Conservation (phyloP, 1,139 yeast species). For the Taphrina pruni region DNA sequence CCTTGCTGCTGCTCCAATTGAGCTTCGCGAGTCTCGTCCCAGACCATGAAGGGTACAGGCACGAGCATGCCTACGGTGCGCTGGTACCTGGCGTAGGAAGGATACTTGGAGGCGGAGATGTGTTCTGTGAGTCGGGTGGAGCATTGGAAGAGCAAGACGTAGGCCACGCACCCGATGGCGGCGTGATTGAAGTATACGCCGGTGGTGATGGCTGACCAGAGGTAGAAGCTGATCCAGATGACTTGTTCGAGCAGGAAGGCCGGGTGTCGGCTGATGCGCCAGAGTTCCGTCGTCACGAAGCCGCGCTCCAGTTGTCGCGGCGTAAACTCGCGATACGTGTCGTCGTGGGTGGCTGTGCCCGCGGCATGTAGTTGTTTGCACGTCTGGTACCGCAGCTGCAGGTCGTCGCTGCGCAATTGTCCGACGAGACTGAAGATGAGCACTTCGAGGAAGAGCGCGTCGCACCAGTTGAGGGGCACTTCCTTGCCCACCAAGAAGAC, state of each 20-base stretch:
- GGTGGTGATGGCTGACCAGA: conserved; percentile 43
- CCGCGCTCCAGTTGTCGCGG: conserved; percentile 44
- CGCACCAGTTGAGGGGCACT: conserved; percentile 36
- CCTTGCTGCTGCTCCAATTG: background rate
- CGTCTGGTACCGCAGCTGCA: conserved; percentile 45
- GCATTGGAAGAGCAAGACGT: conserved; percentile 44
- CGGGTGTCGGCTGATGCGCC: conserved; percentile 46
- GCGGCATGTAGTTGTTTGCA: conserved; percentile 39
- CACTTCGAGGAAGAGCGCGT: conserved; percentile 36
- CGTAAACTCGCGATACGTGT: conserved; percentile 42
- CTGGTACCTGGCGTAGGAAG: conserved; percentile 44
- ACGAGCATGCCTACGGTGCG: conserved; percentile 44
- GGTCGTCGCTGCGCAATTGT: conserved; percentile 45
- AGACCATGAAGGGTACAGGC: conserved; percentile 42
- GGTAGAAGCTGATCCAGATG: conserved; percentile 46
- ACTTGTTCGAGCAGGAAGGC: conserved; percentile 46
- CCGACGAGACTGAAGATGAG: conserved; percentile 40
- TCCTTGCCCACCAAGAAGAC: conserved; percentile 42
- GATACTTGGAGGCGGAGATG: conserved; percentile 45
- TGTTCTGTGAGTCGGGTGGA: conserved; percentile 46
- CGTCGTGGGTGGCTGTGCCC: conserved; percentile 24
- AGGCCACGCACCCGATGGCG: conserved; percentile 44
- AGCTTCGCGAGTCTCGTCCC: conserved; percentile 41
- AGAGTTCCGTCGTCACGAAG: conserved; percentile 46
- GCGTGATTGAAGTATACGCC: conserved; percentile 45